These are phyloP conservation scores for Colletotrichum godetiae DNA, from an alignment of 2,329 filamentous ascomycete genomes.

Conservation along the genomic window DNA sequence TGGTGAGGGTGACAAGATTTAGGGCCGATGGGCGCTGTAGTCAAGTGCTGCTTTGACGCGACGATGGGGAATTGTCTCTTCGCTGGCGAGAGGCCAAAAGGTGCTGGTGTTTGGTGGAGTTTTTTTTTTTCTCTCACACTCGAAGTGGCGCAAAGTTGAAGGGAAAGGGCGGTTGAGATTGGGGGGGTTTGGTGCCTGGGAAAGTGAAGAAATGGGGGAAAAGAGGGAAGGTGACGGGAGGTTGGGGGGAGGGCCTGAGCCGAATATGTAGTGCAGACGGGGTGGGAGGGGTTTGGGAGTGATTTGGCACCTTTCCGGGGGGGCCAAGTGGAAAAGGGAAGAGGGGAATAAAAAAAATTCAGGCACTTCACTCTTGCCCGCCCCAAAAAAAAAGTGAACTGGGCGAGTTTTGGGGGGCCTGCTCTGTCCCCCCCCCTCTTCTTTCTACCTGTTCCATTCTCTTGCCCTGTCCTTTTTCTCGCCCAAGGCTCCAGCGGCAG, in stretches of 20 bases:
- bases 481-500: not conserved
- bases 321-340: constrained; percentile 40
- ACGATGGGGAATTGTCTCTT: constrained; percentile 12
- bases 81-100: constrained; percentile 36
- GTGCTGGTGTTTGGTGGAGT: constrained; percentile 41
- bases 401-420: not conserved
- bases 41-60: constrained; percentile 27
- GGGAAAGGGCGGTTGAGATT: constrained; percentile 34
- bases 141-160: constrained; percentile 40
- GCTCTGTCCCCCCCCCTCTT: not conserved
- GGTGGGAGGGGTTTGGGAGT: constrained; percentile 33
- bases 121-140: constrained; percentile 13
- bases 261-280: constrained; percentile 35
- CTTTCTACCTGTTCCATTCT: not conserved
- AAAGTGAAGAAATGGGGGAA: constrained; percentile 34
- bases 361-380: constrained; percentile 47
- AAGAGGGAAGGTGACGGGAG: constrained; percentile 40
- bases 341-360: constrained; percentile 43
- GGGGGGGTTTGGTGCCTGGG: constrained; percentile 27
- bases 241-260: constrained; percentile 34
- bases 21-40: constrained; percentile 27
- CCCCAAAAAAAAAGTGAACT: constrained; percentile 11
- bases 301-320: constrained; percentile 30
- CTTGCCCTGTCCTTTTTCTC: not conserved
- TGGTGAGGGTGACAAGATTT: constrained; percentile 18